Base-by-base conservation (phyloP, 1,139 yeast genomes). In the Candida sanyaensis region DNA sequence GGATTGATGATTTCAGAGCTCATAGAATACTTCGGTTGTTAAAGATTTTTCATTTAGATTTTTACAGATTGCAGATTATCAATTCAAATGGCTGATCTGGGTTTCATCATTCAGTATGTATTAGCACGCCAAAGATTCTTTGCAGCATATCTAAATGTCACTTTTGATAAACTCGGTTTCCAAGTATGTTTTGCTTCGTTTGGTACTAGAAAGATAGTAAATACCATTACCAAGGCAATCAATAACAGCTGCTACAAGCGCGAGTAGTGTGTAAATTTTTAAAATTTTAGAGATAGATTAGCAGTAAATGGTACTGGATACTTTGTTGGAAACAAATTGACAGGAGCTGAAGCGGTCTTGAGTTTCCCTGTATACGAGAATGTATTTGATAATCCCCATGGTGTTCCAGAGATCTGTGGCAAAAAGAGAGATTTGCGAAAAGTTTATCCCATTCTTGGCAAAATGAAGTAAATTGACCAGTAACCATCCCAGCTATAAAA, bases 331-430 rank as follows among this genome's bases (percentile, higher is more conserved):
- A 72, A 78, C 49, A 71, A 71, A 50, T 64, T 84, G 45, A 71
- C 84, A 1, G 87, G 75, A 2, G 89, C 88, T 2, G 90, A 84
- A 57, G 69, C 84, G 43, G 73, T 81, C 21, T 59, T 79, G 46
- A 68, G 72, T 23, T 80, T 74, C 63, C 81, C 81, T 0, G 51
- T 74, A 26, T 65, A 66, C 50, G 79, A 74, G 52, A 73, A 73
- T 50, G 55, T 73, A 2, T 73, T 74, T n/a, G 77, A 73, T 53
- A 74, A 74, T 52, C 71, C 67, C 49, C 65, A 58, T 2, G 75
- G 73, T 1, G 68, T 71, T 3, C 58, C 57, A 44, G 71, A 69
- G 37, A 62, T 70, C 17, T 64, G 72, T 3, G 69, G 70, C 6
- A 71, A 66, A 30, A 71, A 71, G 45, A 53, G 62, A 41, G 67